Percentiles rank a stretch among this genome's conserved stretches.
Evolutionary conservation across 441 rosid genomes (phyloP).

Genomic region (Pelargonium citronellum): DNA sequence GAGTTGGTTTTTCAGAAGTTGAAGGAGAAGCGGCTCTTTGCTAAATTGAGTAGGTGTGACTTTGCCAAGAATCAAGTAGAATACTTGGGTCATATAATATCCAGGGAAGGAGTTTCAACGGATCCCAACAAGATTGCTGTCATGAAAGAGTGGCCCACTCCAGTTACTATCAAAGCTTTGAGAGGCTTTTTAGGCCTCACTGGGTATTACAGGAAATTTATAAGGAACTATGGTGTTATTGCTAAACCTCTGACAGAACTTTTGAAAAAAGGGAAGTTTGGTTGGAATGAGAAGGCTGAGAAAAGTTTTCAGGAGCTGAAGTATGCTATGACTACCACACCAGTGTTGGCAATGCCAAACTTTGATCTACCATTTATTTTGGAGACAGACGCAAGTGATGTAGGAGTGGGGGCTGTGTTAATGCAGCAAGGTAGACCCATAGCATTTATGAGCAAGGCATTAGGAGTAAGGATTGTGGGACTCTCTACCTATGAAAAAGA

Average conservation of each 20-base stretch:
- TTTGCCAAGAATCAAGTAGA: neutral
- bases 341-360: neutral
- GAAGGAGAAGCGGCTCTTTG: no score
- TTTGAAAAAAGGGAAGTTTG: neutral
- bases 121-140: constrained; percentile 1
- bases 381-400: neutral
- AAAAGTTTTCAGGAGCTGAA: neutral
- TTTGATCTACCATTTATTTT: neutral
- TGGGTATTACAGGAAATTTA: neutral
- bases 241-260: neutral
- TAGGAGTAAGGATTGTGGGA: no score
- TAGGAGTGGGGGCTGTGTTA: no score
- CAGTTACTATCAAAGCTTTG: neutral
- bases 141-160: neutral
- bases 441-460: no score
- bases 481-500: no score
- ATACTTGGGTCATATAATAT: neutral
- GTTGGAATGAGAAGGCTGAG: neutral
- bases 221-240: neutral
- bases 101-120: neutral
- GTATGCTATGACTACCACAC: neutral
- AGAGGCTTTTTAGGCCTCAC: neutral
- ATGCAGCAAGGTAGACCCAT: no score
- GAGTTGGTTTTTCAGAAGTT: no score
- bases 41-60: no score